Percentiles rank a stretch among this genome's conserved stretches.
Evolutionary conservation across 2,329 filamentous ascomycete species (phyloP).

Genomic region (Cytospora paraplurivora): DNA sequence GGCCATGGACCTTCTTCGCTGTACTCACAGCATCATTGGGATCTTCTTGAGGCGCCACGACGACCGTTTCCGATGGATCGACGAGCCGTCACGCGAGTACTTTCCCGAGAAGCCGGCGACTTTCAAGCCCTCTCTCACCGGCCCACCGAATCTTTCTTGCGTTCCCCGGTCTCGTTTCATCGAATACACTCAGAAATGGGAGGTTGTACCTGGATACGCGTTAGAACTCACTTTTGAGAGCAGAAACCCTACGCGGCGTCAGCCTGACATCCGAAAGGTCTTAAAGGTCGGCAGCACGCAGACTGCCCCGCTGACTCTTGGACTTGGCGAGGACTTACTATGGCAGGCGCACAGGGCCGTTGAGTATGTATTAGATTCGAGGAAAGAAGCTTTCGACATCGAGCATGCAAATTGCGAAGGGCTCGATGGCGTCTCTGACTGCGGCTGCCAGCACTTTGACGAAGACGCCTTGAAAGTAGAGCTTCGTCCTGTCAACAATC

Average conservation of each 20-base stretch:
- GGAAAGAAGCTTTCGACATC: constrained; percentile 45
- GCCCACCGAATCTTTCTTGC: constrained; percentile 49
- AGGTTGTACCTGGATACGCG: constrained; percentile 52
- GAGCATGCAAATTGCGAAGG: constrained; percentile 42
- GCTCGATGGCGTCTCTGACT: constrained; percentile 42
- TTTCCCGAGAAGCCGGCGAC: constrained; percentile 42
- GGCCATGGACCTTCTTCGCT: constrained; percentile 50
- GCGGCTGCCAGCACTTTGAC: constrained; percentile 45
- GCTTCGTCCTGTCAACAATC: constrained; percentile 51
- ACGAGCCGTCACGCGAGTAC: constrained; percentile 45
- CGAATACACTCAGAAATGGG: constrained; percentile 48
- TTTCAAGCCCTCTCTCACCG: constrained; percentile 43
- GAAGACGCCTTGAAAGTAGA: constrained; percentile 49
- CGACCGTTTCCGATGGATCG: constrained; percentile 51
- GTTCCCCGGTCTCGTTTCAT: constrained; percentile 49
- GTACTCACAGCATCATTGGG: constrained; percentile 53
- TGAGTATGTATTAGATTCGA: constrained; percentile 44
- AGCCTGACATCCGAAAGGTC: constrained; percentile 42
- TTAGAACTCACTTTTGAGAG: constrained; percentile 50
- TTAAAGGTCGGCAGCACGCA: constrained; percentile 51
- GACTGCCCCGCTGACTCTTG: constrained; percentile 49
- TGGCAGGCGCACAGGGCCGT: constrained; percentile 47
- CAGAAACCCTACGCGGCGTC: constrained; percentile 40
- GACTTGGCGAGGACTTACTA: constrained; percentile 50
- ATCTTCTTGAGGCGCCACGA: constrained; percentile 55